These are phyloP conservation scores for Boletus rex-veris DNA, from an alignment of 768 basidiomycete species.

Conservation along the genomic window DNA sequence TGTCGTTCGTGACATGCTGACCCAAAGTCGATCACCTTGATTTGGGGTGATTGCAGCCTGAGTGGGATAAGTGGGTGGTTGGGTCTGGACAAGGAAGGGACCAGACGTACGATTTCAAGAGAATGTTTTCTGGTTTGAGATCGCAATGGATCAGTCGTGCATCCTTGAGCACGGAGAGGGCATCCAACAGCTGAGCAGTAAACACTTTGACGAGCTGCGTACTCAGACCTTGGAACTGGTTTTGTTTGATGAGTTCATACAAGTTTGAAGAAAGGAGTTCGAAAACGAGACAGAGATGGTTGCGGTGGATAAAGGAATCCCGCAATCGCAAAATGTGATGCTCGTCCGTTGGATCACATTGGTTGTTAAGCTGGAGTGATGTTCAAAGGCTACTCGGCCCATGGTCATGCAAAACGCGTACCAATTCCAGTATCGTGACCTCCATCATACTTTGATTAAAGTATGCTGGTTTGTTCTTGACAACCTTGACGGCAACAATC, in stretches of 20 bases:
- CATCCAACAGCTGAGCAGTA: slow-evolving; percentile 91
- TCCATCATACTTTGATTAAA: slow-evolving; percentile 99
- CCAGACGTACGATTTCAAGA: slow-evolving; percentile 79
- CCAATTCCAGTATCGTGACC: slow-evolving; percentile 94
- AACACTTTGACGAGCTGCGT: slow-evolving; percentile 98
- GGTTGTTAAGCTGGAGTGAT: slow-evolving; percentile 78
- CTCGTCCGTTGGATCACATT: slow-evolving; percentile 89
- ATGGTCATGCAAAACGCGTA: slow-evolving; percentile 41
- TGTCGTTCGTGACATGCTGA: slow-evolving; percentile 98
- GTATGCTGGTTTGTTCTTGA: slow-evolving; percentile 99
- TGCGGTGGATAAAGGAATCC: slow-evolving; percentile 96
- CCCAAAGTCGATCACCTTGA: slow-evolving; percentile 99
- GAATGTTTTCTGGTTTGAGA: slow-evolving; percentile 97
- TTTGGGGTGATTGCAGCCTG: slow-evolving; percentile 94
- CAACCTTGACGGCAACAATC: slow-evolving; percentile 97
- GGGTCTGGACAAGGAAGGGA: not conserved
- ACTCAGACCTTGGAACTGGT: slow-evolving; percentile 95
- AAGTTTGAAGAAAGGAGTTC: slow-evolving; percentile 95
- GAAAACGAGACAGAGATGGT: slow-evolving; percentile 95
- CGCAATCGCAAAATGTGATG: slow-evolving; percentile 94
- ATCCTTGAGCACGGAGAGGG: slow-evolving; percentile 89
- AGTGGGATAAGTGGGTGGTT: not conserved
- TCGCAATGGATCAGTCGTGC: slow-evolving; percentile 97
- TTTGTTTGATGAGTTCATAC: slow-evolving; percentile 99
- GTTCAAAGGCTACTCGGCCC: not conserved